These are phyloP conservation scores for Flaveria robusta DNA, from an alignment of 129 eudicot species.

Conservation along the genomic window DNA sequence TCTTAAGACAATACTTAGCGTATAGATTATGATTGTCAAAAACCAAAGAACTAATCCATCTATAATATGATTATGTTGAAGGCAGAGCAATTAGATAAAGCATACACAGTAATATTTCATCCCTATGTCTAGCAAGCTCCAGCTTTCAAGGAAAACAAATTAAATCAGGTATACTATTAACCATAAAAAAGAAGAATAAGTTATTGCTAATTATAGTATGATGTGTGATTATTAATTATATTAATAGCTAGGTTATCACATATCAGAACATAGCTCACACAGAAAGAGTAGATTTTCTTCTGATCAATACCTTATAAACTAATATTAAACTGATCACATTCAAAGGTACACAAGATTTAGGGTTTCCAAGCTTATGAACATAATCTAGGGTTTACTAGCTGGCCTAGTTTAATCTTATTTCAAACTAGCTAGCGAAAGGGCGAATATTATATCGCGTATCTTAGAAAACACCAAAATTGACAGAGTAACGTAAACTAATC, in stretches of 20 bases:
- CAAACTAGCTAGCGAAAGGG: conserved; percentile 36
- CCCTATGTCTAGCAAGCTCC: conserved; percentile 27
- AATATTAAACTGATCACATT: conserved; percentile 39
- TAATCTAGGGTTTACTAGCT: conserved; percentile 61
- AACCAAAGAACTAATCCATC: not conserved
- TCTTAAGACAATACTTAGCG: too few species aligned
- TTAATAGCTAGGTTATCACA: conserved; percentile 14
- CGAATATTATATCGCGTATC: conserved; percentile 6
- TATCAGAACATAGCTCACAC: conserved; percentile 21
- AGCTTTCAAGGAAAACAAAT: conserved; percentile 13
- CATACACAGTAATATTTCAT: not conserved
- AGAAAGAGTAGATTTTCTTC: conserved; percentile 23
- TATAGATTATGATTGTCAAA: not conserved
- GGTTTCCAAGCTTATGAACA: conserved; percentile 48
- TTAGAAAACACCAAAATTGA: conserved; percentile 41
- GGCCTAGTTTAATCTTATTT: conserved; percentile 40
- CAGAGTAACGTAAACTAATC: conserved; percentile 31
- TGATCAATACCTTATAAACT: conserved; percentile 17
- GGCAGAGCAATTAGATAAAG: conserved; percentile 33
- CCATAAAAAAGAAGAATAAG: conserved; percentile 4
- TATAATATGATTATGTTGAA: conserved; percentile 8
- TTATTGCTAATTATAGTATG: not conserved
- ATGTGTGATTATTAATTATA: conserved; percentile 13
- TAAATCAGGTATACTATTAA: not conserved
- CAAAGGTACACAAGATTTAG: conserved; percentile 54